These are phyloP conservation scores for Endothia cerciana DNA, from an alignment of 2,329 filamentous ascomycete species.

Conservation along the genomic window DNA sequence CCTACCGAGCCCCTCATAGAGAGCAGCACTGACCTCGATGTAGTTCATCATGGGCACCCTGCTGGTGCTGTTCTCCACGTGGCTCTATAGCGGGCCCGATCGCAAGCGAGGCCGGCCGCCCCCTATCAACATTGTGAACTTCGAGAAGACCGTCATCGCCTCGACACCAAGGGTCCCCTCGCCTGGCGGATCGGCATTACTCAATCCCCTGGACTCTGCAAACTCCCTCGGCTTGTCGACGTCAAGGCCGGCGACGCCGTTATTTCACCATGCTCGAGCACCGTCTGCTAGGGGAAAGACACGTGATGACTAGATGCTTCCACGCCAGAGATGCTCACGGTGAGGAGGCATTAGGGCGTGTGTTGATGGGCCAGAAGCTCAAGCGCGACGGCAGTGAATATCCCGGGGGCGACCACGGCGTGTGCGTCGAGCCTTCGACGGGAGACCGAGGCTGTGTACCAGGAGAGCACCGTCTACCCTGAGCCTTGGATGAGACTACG, in stretches of 20 bases:
- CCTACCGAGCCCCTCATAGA: slow-evolving; percentile 10
- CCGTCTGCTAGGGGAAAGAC: slow-evolving; percentile 45
- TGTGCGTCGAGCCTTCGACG: not conserved
- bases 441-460: not conserved
- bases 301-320: slow-evolving; percentile 40
- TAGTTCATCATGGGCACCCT: slow-evolving; percentile 83
- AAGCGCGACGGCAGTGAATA: not conserved
- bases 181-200: slow-evolving; percentile 39
- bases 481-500: not conserved
- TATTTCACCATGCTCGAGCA: slow-evolving; percentile 40
- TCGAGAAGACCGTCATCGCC: slow-evolving; percentile 74
- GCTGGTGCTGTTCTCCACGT: slow-evolving; percentile 80
- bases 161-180: slow-evolving; percentile 42
- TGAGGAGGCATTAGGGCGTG: not conserved
- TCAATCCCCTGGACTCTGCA: slow-evolving; percentile 47
- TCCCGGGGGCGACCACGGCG: not conserved
- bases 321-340: not conserved
- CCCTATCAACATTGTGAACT: slow-evolving; percentile 70
- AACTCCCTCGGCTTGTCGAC: slow-evolving; percentile 46
- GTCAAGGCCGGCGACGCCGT: slow-evolving; percentile 52
- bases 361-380: not conserved
- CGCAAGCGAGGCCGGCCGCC: slow-evolving; percentile 62
- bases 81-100: slow-evolving; percentile 77
- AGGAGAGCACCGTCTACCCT: not conserved
- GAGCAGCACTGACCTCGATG: slow-evolving; percentile 28